These are phyloP conservation scores for Nemania sp. DNA, from an alignment of 2,329 filamentous ascomycete genomes.

Conservation along the genomic window DNA sequence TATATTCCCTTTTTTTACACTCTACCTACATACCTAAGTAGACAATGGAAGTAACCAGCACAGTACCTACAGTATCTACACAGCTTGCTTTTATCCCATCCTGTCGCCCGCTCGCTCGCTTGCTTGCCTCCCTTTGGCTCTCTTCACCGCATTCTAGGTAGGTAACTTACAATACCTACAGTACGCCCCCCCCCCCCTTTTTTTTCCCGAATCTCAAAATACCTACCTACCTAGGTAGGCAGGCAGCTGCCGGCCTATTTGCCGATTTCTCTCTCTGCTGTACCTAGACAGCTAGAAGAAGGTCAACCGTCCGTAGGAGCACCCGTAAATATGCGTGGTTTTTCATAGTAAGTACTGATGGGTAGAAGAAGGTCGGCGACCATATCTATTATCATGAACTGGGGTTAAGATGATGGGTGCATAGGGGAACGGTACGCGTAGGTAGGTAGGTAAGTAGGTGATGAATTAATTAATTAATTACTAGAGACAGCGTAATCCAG, in stretches of 20 bases:
- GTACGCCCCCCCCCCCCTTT: conserved; percentile 1
- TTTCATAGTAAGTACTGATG: neutral
- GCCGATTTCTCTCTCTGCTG: neutral
- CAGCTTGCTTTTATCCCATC: neutral
- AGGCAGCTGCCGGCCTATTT: conserved; percentile 21
- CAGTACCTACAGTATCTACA: neutral
- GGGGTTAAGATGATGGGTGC: neutral
- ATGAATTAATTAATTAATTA: neutral
- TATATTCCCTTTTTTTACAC: neutral
- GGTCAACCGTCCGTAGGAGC: neutral
- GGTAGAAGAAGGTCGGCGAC: conserved; percentile 6
- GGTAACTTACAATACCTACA: neutral
- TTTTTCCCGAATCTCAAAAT: neutral
- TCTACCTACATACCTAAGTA: neutral
- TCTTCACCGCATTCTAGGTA: conserved; percentile 14
- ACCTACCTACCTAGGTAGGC: conserved; percentile 26
- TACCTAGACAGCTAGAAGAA: conserved; percentile 7
- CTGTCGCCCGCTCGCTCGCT: neutral
- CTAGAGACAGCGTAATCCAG: neutral
- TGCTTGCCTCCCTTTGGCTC: neutral
- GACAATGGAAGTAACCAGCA: no score
- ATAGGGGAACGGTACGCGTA: no score
- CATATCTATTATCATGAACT: neutral
- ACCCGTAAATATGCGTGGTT: neutral
- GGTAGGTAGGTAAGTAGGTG: neutral